Conservation (phyloP, 192 early-diverging fungal species). For the Coemansia sp. region DNA sequence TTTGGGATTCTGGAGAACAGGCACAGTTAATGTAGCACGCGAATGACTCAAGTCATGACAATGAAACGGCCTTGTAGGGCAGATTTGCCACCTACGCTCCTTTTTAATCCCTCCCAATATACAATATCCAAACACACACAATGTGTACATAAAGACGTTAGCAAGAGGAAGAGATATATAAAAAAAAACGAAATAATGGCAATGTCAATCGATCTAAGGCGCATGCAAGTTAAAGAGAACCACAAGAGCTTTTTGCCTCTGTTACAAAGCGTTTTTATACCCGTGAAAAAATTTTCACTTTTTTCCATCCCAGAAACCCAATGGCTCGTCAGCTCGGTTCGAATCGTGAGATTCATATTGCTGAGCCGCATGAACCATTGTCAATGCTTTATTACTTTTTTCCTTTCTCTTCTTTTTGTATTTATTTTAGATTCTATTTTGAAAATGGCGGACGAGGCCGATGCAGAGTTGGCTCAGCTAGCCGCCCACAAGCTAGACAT, state of each 20-base stretch:
- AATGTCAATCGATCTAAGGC: constrained; percentile 58
- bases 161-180: constrained; percentile 12
- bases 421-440: not conserved
- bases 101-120: not conserved
- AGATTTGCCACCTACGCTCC: constrained; percentile 40
- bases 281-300: not conserved
- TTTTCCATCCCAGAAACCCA: not conserved
- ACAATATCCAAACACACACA: not conserved
- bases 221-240: constrained; percentile 26
- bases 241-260: not conserved
- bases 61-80: constrained; percentile 50
- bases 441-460: not conserved
- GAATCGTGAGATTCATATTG: not conserved
- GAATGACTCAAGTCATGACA: constrained; percentile 58
- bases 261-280: not conserved
- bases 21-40: constrained; percentile 41
- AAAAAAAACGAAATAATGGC: constrained; percentile 27
- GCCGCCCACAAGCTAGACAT: constrained; percentile 8
- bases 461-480: not conserved
- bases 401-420: not conserved
- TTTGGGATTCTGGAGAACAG: constrained; percentile 4
- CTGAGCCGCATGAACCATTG: not conserved
- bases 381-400: not conserved
- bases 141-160: not conserved
- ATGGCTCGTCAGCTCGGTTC: not conserved